phyloP scores from a whole-genome alignment of 2,329 filamentous ascomycete species.

The Calonectria pseudoreteaudii region DNA sequence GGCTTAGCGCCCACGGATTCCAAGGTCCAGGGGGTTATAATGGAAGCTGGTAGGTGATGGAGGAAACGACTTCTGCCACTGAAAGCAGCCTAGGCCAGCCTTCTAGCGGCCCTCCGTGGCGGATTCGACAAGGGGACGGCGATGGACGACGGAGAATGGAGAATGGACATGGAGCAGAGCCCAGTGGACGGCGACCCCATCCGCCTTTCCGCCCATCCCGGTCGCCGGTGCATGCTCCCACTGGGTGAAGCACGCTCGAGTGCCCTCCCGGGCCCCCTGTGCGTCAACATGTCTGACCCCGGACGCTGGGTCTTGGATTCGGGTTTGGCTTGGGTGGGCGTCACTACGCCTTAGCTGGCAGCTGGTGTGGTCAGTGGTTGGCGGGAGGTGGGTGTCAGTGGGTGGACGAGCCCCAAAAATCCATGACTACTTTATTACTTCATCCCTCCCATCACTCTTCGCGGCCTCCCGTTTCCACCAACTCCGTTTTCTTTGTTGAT shows the following conservation, averaged over 20 bases:
- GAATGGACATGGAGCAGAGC: constrained; percentile 10
- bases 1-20: constrained; percentile 31
- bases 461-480: constrained; percentile 1
- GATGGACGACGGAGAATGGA: constrained; percentile 6
- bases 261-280: constrained; percentile 26
- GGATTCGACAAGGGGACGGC: constrained; percentile 18
- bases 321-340: constrained; percentile 23
- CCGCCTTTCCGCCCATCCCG: constrained; percentile 37
- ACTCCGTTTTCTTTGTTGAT: constrained; percentile 6
- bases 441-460: constrained; percentile 19
- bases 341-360: constrained; percentile 1
- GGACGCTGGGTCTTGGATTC: constrained; percentile 26
- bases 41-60: not conserved
- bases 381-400: not conserved
- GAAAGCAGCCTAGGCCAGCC: constrained; percentile 6
- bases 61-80: constrained; percentile 14
- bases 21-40: not conserved
- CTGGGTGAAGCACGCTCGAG: constrained; percentile 28
- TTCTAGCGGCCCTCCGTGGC: constrained; percentile 29
- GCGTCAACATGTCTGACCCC: constrained; percentile 37
- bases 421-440: constrained; percentile 16
- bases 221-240: constrained; percentile 39
- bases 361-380: constrained; percentile 8
- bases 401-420: constrained; percentile 19
- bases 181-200: constrained; percentile 21